Evolutionary conservation across 768 basidiomycete genomes (phyloP).

Genomic region (Neoboletus brunneissimus): DNA sequence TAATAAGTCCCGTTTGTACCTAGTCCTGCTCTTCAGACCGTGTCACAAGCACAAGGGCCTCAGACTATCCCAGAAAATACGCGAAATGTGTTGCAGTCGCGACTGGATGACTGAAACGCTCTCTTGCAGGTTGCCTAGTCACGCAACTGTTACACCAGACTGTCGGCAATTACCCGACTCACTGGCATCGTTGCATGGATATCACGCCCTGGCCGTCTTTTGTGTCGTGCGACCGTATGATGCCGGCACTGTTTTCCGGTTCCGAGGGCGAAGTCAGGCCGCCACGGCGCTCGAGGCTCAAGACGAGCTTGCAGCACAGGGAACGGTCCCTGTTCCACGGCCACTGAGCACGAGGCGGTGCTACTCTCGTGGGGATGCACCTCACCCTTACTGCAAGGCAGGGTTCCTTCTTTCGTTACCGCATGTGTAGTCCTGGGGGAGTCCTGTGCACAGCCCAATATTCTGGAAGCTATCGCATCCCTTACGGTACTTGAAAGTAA

Average conservation of each 20-base stretch:
- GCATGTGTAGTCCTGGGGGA: neutral
- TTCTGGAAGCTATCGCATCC: constrained; percentile 8
- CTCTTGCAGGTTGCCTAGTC: neutral
- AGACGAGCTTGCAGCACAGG: constrained; percentile 1
- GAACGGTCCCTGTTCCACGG: constrained; percentile 2
- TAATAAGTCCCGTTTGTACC: neutral
- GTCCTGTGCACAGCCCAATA: neutral
- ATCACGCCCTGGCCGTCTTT: constrained; percentile 10
- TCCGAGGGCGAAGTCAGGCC: constrained; percentile 23
- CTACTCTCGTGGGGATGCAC: constrained; percentile 7
- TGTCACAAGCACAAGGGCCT: constrained; percentile 7
- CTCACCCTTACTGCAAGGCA: constrained; percentile 22
- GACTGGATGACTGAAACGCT: neutral
- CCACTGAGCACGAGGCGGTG: constrained; percentile 7
- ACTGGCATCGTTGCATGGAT: constrained; percentile 12
- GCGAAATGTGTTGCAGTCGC: neutral
- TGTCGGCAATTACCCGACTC: constrained; percentile 6
- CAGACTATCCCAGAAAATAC: neutral
- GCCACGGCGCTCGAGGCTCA: constrained; percentile 5
- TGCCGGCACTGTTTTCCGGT: constrained; percentile 13
- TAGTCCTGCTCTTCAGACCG: constrained; percentile 2
- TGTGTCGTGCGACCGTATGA: constrained; percentile 7
- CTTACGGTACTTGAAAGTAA: constrained; percentile 22
- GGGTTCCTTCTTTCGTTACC: constrained; percentile 8
- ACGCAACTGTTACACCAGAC: constrained; percentile 3